Evolutionary conservation across 73 alveolate genomes (phyloP).

Genomic region (Paramecium sexaurelia): DNA sequence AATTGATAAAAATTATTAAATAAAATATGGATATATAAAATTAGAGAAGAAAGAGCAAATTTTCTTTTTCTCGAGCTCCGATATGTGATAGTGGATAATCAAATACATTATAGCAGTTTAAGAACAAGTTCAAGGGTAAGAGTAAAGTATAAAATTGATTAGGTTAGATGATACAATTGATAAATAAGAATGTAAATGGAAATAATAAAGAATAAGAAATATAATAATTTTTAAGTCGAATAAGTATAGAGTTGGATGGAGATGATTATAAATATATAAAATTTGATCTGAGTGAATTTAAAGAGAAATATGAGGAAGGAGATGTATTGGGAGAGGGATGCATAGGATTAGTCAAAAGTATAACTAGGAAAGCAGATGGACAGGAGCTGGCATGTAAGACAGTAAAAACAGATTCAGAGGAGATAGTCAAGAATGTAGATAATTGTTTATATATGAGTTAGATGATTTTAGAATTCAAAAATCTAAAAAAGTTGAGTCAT

Average conservation of each 20-base stretch:
- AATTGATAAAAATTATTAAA: neutral
- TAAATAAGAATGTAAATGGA: neutral
- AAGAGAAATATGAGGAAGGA: constrained; percentile 17
- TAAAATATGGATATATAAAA: neutral
- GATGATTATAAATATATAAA: constrained; percentile 14
- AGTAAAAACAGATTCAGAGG: constrained; percentile 65
- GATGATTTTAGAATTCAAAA: constrained; percentile 62
- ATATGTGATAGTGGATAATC: neutral
- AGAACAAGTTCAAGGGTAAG: constrained; percentile 33
- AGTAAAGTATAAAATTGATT: neutral
- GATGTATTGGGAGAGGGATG: constrained; percentile 65
- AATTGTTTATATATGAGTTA: neutral
- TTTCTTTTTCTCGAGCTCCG: constrained; percentile 45
- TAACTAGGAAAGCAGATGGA: constrained; percentile 38
- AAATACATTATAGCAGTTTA: neutral
- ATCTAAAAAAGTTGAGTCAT: constrained; percentile 54
- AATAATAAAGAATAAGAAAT: constrained; percentile 14
- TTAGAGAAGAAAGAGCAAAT: constrained; percentile 34
- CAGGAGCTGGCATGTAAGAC: constrained; percentile 58
- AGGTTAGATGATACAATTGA: neutral
- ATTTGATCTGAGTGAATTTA: neutral
- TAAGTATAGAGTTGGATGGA: neutral
- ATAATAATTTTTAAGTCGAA: neutral
- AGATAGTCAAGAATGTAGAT: constrained; percentile 52
- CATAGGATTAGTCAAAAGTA: constrained; percentile 56